These are phyloP conservation scores for Aspergillus coremiiformis DNA, from an alignment of 495 filamentous ascomycete genomes.

Conservation along the genomic window DNA sequence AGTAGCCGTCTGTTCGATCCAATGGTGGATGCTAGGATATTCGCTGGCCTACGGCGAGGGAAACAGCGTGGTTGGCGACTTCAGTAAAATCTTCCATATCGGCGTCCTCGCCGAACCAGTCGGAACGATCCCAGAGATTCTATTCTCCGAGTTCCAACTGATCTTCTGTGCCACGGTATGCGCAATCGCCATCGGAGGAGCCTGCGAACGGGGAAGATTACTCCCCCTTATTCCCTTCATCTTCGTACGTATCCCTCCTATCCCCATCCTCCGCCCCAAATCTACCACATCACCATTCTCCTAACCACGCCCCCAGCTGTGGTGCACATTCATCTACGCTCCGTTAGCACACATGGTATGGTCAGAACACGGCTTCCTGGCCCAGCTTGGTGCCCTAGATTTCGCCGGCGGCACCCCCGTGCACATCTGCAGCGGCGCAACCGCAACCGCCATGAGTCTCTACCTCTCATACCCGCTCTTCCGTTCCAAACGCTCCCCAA, in stretches of 20 bases:
- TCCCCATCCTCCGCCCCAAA: neutral
- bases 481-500: slow-evolving; percentile 32
- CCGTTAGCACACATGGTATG: slow-evolving; percentile 42
- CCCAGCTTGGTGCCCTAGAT: slow-evolving; percentile 33
- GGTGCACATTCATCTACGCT: slow-evolving; percentile 40
- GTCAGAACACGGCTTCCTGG: slow-evolving; percentile 32
- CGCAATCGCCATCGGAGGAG: slow-evolving; percentile 36
- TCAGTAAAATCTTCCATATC: slow-evolving; percentile 32
- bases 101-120: slow-evolving; percentile 35
- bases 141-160: slow-evolving; percentile 47
- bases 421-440: slow-evolving; percentile 40
- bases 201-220: slow-evolving; percentile 44
- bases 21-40: slow-evolving; percentile 42
- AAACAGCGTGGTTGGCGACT: slow-evolving; percentile 30
- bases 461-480: slow-evolving; percentile 38
- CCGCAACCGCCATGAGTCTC: slow-evolving; percentile 34
- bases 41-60: slow-evolving; percentile 35
- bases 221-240: slow-evolving; percentile 43
- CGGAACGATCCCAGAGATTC: slow-evolving; percentile 41
- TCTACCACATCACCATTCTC: no score
- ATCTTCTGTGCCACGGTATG: slow-evolving; percentile 46
- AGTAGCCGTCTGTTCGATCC: slow-evolving; percentile 35
- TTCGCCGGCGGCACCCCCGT: slow-evolving; percentile 44
- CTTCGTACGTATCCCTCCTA: slow-evolving; percentile 29
- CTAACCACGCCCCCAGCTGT: slow-evolving; percentile 23